phyloP scores from a whole-genome alignment of 2,329 filamentous ascomycete species.

The Fusarium sp. region DNA sequence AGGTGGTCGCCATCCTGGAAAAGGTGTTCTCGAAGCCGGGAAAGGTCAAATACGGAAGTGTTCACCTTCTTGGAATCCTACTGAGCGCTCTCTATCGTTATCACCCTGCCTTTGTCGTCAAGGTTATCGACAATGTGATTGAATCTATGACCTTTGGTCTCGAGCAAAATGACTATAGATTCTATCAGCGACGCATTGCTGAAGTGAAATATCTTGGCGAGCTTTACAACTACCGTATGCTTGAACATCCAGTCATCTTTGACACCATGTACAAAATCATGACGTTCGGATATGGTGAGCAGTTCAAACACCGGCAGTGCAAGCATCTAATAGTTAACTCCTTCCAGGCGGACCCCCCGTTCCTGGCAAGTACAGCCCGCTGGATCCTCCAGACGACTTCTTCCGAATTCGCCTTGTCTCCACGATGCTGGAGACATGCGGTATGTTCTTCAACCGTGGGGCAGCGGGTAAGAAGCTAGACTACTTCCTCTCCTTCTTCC shows the following conservation, averaged over 20 bases:
- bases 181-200: slow-evolving; percentile 92
- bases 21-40: slow-evolving; percentile 96
- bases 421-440: slow-evolving; percentile 92
- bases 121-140: slow-evolving; percentile 90
- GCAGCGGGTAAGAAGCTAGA: slow-evolving; percentile 96
- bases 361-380: slow-evolving; percentile 78
- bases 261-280: slow-evolving; percentile 95
- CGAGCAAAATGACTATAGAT: slow-evolving; percentile 97
- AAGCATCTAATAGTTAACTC: slow-evolving; percentile 25
- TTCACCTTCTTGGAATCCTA: slow-evolving; percentile 91
- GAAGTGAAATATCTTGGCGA: slow-evolving; percentile 97
- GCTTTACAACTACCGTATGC: slow-evolving; percentile 96
- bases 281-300: slow-evolving; percentile 84
- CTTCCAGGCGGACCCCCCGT: slow-evolving; percentile 78
- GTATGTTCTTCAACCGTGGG: slow-evolving; percentile 94
- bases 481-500: slow-evolving; percentile 96
- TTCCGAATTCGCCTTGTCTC: slow-evolving; percentile 94
- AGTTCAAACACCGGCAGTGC: not conserved
- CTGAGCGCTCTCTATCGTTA: slow-evolving; percentile 90
- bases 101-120: slow-evolving; percentile 89
- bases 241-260: slow-evolving; percentile 95
- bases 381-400: slow-evolving; percentile 93
- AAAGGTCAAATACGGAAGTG: slow-evolving; percentile 97
- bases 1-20: slow-evolving; percentile 80
- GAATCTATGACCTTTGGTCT: slow-evolving; percentile 90